These are phyloP conservation scores for Coemansia sp. DNA, from an alignment of 192 early-diverging fungal species.

Conservation along the genomic window DNA sequence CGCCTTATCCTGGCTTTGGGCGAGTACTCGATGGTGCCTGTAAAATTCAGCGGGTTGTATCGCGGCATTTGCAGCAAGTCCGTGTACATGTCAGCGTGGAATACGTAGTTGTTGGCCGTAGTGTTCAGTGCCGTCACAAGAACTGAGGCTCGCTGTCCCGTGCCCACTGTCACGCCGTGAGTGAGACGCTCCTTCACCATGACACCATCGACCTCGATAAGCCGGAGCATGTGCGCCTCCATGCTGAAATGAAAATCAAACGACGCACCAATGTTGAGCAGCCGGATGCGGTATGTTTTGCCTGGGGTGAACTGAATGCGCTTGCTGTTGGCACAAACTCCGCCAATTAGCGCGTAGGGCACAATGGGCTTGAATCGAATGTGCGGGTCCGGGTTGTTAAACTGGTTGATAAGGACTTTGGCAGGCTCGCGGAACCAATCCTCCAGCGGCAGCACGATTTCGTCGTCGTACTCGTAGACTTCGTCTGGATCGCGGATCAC, in stretches of 20 bases:
- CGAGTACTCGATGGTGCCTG: constrained; percentile 62
- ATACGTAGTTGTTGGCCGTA: constrained; percentile 62
- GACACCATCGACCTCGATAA: constrained; percentile 84
- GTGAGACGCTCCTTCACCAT: constrained; percentile 60
- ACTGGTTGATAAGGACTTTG: constrained; percentile 55
- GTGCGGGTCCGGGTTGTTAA: constrained; percentile 57
- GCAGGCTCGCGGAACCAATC: constrained; percentile 77
- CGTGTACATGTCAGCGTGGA: constrained; percentile 75
- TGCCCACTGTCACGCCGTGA: constrained; percentile 59
- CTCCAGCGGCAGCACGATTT: constrained; percentile 64
- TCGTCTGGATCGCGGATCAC: constrained; percentile 61
- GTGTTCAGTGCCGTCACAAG: constrained; percentile 71
- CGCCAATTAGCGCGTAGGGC: constrained; percentile 52
- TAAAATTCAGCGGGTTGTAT: constrained; percentile 61
- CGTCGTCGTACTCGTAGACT: constrained; percentile 66
- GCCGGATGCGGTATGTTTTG: constrained; percentile 78
- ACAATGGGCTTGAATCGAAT: constrained; percentile 27
- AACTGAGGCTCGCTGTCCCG: constrained; percentile 78
- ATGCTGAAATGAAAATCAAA: constrained; percentile 77
- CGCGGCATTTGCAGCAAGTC: constrained; percentile 67
- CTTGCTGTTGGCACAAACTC: constrained; percentile 58
- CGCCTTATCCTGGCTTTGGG: constrained; percentile 9
- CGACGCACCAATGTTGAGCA: constrained; percentile 77
- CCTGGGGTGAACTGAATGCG: constrained; percentile 65
- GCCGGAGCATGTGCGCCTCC: constrained; percentile 71